phyloP scores from a whole-genome alignment of 495 filamentous ascomycete species.

The Talaromyces trachyspermus region DNA sequence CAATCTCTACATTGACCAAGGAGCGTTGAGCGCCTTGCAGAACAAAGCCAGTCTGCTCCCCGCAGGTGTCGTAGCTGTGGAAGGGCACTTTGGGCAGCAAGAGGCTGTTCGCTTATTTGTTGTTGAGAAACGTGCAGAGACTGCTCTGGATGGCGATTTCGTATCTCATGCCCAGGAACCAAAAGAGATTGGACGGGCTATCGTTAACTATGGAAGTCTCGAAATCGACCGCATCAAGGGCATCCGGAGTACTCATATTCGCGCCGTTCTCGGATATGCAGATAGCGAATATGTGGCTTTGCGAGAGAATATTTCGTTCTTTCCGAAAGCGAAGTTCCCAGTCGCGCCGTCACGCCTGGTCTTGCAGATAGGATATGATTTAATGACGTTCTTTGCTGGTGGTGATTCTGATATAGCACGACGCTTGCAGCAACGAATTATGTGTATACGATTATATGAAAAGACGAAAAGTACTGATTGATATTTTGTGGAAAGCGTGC shows the following conservation, averaged over 20 bases:
- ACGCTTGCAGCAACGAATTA: too few relatives aligned
- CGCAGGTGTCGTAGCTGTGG: slow-evolving; percentile 81
- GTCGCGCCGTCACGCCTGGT: slow-evolving; percentile 34
- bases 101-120: slow-evolving; percentile 84
- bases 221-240: slow-evolving; percentile 84
- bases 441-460: too few relatives aligned
- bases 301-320: slow-evolving; percentile 80
- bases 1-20: slow-evolving; percentile 83
- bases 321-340: slow-evolving; percentile 30
- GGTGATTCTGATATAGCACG: too few relatives aligned
- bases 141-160: slow-evolving; percentile 37
- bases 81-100: slow-evolving; percentile 81
- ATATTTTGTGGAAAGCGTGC: too few relatives aligned
- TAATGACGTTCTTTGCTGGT: background rate
- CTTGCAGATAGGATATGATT: background rate
- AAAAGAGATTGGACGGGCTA: slow-evolving; percentile 79
- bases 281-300: slow-evolving; percentile 92
- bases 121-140: slow-evolving; percentile 44
- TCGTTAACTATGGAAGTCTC: slow-evolving; percentile 84
- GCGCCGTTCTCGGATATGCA: slow-evolving; percentile 73
- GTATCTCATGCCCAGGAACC: slow-evolving; percentile 39
- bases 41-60: slow-evolving; percentile 86
- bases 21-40: slow-evolving; percentile 69
- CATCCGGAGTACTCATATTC: slow-evolving; percentile 71
- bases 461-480: too few relatives aligned